A percentile compares a stretch with the other conserved stretches of the same genome.
Evolutionary conservation across 2,329 filamentous ascomycete species (phyloP).

Genomic region (Neobulgaria alba): DNA sequence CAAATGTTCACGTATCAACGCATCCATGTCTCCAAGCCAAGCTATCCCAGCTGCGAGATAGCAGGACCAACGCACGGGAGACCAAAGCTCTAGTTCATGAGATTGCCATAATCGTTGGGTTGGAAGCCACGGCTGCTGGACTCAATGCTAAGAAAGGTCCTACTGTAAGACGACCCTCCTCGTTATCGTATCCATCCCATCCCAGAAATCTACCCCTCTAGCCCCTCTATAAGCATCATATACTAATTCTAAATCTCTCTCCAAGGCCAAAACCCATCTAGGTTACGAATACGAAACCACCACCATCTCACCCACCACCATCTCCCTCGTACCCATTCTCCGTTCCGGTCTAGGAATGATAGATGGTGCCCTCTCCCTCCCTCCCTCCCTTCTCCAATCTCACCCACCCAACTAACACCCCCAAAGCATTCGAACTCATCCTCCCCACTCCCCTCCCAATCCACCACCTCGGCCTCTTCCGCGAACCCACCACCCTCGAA

Average conservation of each 20-base stretch:
- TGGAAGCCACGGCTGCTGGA: slow-evolving; percentile 65
- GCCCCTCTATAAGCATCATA: slow-evolving; percentile 4
- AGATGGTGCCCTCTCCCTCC: slow-evolving; percentile 48
- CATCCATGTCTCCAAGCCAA: slow-evolving; percentile 86
- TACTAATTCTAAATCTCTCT: slow-evolving; percentile 5
- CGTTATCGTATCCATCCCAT: background rate
- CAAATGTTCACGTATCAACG: slow-evolving; percentile 67
- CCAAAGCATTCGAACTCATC: slow-evolving; percentile 65
- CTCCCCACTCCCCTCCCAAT: slow-evolving; percentile 74
- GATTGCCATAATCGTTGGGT: slow-evolving; percentile 72
- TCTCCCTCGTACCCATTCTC: slow-evolving; percentile 87
- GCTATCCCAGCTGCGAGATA: slow-evolving; percentile 79
- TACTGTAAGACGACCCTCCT: slow-evolving; percentile 41
- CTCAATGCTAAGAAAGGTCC: slow-evolving; percentile 50
- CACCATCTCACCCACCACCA: slow-evolving; percentile 48
- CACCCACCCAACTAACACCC: slow-evolving; percentile 3
- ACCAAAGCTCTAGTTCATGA: slow-evolving; percentile 80
- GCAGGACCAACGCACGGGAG: slow-evolving; percentile 59
- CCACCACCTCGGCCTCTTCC: slow-evolving; percentile 91
- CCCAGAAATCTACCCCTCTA: background rate
- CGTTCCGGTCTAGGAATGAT: slow-evolving; percentile 88
- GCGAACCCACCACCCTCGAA: slow-evolving; percentile 76
- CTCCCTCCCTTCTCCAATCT: background rate
- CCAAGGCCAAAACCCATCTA: slow-evolving; percentile 69
- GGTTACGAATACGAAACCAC: slow-evolving; percentile 66